A percentile compares a stretch with the other conserved stretches of the same genome.
Conservation (phyloP, 2,329 filamentous ascomycete species). For the Pestalotiopsis sp. region DNA sequence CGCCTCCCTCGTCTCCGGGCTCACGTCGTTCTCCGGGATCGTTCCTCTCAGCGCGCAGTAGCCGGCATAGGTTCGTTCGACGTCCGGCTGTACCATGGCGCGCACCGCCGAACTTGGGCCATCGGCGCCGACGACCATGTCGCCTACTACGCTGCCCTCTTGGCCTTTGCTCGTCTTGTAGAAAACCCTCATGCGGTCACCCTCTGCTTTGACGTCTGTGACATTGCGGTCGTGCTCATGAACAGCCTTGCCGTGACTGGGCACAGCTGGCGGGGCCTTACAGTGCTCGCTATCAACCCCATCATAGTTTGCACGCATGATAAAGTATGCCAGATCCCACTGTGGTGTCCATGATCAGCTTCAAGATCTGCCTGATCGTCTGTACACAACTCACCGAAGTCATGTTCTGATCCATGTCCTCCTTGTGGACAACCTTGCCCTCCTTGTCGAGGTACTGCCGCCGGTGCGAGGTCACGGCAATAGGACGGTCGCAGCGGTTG, state of each 20-base stretch:
- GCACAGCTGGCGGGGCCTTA: constrained; percentile 26
- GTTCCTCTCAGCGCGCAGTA: constrained; percentile 47
- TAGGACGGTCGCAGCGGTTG: constrained; percentile 37
- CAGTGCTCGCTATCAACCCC: constrained; percentile 34
- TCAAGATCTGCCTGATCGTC: neutral
- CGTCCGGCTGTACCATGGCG: constrained; percentile 30
- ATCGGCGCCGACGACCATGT: constrained; percentile 46
- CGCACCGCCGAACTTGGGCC: constrained; percentile 43
- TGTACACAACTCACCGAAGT: constrained; percentile 32
- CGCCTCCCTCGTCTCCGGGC: constrained; percentile 31
- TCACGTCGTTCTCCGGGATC: constrained; percentile 39
- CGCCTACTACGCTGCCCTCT: constrained; percentile 31
- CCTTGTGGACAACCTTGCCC: constrained; percentile 34
- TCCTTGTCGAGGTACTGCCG: constrained; percentile 36
- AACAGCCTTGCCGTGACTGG: constrained; percentile 29
- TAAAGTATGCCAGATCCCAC: constrained; percentile 48
- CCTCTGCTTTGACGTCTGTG: constrained; percentile 28
- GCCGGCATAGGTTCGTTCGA: constrained; percentile 36
- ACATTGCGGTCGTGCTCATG: constrained; percentile 37
- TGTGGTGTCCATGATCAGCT: neutral
- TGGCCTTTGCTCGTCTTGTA: constrained; percentile 35
- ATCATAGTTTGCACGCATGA: constrained; percentile 48
- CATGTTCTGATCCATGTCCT: constrained; percentile 43
- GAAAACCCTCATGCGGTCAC: constrained; percentile 29
- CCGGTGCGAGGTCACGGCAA: constrained; percentile 31